Conservation (phyloP, 2,329 filamentous ascomycete genomes). For the Claviceps maximensis region DNA sequence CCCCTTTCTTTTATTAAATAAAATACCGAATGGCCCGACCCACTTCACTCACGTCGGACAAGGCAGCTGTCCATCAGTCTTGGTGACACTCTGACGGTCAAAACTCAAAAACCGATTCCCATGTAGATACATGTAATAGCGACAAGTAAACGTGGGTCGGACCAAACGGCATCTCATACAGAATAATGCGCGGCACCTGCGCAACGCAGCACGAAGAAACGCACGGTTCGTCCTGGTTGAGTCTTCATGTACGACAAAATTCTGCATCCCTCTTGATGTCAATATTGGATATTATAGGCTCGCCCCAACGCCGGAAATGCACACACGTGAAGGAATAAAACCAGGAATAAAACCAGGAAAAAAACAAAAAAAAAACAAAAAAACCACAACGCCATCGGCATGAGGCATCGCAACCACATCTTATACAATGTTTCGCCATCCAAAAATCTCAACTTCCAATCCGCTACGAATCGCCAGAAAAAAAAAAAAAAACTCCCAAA, state of each 20-base stretch:
- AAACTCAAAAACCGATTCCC: no score
- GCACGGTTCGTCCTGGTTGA: neutral
- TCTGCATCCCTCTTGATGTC: neutral
- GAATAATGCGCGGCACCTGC: neutral
- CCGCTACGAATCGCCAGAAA: neutral
- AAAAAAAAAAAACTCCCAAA: neutral
- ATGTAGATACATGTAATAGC: neutral
- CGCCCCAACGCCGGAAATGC: neutral
- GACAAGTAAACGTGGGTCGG: neutral
- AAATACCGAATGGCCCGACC: neutral
- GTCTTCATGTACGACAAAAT: neutral
- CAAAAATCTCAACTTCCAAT: neutral
- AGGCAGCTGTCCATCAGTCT: neutral
- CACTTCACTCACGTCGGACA: neutral
- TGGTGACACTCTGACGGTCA: neutral
- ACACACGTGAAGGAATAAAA: neutral
- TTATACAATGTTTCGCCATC: neutral
- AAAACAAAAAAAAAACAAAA: neutral
- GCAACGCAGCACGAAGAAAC: neutral
- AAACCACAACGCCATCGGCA: neutral
- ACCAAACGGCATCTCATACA: neutral
- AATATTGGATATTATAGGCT: constrained; percentile 3
- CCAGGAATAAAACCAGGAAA: neutral
- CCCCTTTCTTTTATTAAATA: no score
- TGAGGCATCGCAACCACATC: neutral